A percentile compares a stretch with the other conserved stretches of the same genome.
Evolutionary conservation across 2,329 filamentous ascomycete genomes (phyloP).

Genomic region (Aspergillus sclerotialis): DNA sequence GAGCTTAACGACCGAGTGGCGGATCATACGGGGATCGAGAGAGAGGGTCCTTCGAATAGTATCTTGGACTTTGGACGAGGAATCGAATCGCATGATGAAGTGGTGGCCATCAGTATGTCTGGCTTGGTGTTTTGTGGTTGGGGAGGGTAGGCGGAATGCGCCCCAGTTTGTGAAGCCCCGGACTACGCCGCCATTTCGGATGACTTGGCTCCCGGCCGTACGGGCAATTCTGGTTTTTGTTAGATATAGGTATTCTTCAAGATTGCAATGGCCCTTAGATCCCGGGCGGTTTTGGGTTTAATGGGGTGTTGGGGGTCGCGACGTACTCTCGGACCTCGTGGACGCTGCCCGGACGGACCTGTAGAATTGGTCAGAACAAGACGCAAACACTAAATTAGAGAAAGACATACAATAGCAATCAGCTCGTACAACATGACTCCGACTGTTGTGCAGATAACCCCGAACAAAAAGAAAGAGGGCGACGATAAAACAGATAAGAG

Average conservation of each 20-base stretch:
- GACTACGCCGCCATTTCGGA: conserved; percentile 78
- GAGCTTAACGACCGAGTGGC: conserved; percentile 79
- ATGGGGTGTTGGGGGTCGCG: too few relatives aligned
- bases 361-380: conserved; percentile 11
- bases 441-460: conserved; percentile 13
- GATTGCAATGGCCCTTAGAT: too few relatives aligned
- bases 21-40: conserved; percentile 84
- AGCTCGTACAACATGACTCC: conserved; percentile 80
- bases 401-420: conserved; percentile 76
- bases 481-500: conserved; percentile 11
- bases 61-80: conserved; percentile 65
- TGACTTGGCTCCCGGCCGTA: conserved; percentile 74
- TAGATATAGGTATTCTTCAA: conserved; percentile 2
- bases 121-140: conserved; percentile 72
- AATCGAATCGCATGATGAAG: conserved; percentile 96
- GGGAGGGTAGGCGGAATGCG: conserved; percentile 75
- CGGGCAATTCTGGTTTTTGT: conserved; percentile 65
- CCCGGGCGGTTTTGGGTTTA: too few relatives aligned
- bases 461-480: conserved; percentile 11
- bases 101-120: conserved; percentile 84
- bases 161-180: conserved; percentile 95
- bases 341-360: conserved; percentile 90
- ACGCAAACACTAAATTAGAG: background rate
- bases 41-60: conserved; percentile 67
- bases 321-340: conserved; percentile 90